Conservation (phyloP, 2,329 filamentous ascomycete species). For the Exophiala sp. region DNA sequence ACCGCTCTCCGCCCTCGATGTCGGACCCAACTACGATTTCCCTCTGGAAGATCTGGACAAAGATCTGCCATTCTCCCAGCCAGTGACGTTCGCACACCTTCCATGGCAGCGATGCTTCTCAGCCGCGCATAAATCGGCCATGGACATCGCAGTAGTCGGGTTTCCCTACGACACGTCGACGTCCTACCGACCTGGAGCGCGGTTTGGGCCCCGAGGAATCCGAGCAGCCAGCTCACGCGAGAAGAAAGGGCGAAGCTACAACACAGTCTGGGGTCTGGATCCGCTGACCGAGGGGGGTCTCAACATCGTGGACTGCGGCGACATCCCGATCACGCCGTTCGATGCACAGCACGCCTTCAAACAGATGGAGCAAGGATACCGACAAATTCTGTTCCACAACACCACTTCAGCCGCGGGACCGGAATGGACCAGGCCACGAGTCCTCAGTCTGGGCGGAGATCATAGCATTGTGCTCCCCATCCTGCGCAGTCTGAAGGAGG, state of each 20-base stretch:
- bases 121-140: slow-evolving; percentile 21
- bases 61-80: slow-evolving; percentile 32
- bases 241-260: slow-evolving; percentile 31
- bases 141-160: slow-evolving; percentile 34
- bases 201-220: slow-evolving; percentile 34
- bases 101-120: slow-evolving; percentile 31
- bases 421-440: slow-evolving; percentile 59
- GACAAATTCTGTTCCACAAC: slow-evolving; percentile 62
- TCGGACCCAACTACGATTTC: slow-evolving; percentile 28
- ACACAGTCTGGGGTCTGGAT: slow-evolving; percentile 30
- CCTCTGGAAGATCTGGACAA: slow-evolving; percentile 31
- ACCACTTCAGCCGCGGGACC: slow-evolving; percentile 66
- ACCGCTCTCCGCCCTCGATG: slow-evolving; percentile 7
- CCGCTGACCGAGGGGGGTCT: slow-evolving; percentile 26
- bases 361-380: slow-evolving; percentile 82
- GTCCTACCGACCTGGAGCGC: slow-evolving; percentile 32
- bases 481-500: slow-evolving; percentile 54
- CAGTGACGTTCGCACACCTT: slow-evolving; percentile 32
- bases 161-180: slow-evolving; percentile 35
- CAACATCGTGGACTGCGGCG: slow-evolving; percentile 73
- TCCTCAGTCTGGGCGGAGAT: slow-evolving; percentile 63
- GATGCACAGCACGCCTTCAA: slow-evolving; percentile 75
- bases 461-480: slow-evolving; percentile 44
- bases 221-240: slow-evolving; percentile 31
- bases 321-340: slow-evolving; percentile 80